Conservation (phyloP, 2,329 filamentous ascomycete species). For the Aspergillus unguis region DNA sequence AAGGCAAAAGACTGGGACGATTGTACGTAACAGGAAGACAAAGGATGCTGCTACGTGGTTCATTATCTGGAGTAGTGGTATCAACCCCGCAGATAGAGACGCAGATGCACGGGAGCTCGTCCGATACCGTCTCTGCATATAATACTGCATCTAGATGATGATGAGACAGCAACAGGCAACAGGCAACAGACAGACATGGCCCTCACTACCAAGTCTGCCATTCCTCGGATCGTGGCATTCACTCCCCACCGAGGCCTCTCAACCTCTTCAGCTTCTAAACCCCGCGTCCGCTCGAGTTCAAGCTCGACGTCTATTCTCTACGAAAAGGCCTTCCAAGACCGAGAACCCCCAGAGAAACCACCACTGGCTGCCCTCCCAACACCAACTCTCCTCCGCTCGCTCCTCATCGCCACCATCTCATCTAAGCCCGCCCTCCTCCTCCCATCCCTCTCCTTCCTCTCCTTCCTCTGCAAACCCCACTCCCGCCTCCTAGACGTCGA, state of each 20-base stretch:
- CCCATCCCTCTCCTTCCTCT: constrained; percentile 67
- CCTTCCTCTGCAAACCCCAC: constrained; percentile 60
- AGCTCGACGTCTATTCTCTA: constrained; percentile 19
- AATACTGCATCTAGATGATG: no score
- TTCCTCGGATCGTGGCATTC: neutral
- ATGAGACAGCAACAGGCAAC: no score
- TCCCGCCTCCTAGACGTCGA: constrained; percentile 64
- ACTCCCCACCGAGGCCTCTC: neutral
- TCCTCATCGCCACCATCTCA: constrained; percentile 47
- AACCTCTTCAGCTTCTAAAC: neutral
- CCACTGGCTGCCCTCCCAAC: constrained; percentile 33
- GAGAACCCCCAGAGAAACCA: constrained; percentile 4
- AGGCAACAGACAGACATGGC: no score
- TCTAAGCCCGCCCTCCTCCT: constrained; percentile 58
- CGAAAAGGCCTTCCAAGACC: no score
- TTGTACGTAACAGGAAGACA: no score
- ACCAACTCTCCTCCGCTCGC: constrained; percentile 38
- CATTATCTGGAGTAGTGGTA: no score
- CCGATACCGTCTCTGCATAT: no score
- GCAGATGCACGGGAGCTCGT: no score
- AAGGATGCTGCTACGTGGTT: no score
- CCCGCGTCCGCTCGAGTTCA: constrained; percentile 17
- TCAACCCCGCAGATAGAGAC: no score
- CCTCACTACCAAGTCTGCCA: neutral
- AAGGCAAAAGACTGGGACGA: no score